A percentile compares a stretch with the other conserved stretches of the same genome.
Conservation (phyloP, 1,284 basidiomycete species). For the Inonotus obliquus region DNA sequence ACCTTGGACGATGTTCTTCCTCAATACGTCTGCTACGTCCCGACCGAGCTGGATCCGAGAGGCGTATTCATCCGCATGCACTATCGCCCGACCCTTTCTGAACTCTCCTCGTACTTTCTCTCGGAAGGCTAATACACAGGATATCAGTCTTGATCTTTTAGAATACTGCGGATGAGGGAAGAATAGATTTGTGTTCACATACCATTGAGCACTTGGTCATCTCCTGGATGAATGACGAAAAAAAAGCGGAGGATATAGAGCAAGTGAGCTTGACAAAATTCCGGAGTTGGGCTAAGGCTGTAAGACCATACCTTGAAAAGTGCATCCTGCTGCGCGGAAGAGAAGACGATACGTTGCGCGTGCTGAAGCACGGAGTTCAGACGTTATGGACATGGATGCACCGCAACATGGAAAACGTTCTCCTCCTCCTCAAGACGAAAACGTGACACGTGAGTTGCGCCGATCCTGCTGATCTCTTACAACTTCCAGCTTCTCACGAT, state of each 20-base stretch:
- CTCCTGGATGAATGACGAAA: conserved; percentile 41
- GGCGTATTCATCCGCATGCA: conserved; percentile 46
- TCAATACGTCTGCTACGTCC: conserved; percentile 63
- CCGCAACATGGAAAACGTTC: no score
- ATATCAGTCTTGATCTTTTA: neutral
- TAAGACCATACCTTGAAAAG: conserved; percentile 53
- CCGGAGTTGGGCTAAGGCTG: neutral
- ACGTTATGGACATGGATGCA: conserved; percentile 14
- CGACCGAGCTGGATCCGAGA: conserved; percentile 50
- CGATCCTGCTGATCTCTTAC: no score
- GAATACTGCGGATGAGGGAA: neutral
- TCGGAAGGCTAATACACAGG: conserved; percentile 51
- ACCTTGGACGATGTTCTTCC: conserved; percentile 72
- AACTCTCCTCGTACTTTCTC: conserved; percentile 56
- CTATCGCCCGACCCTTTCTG: conserved; percentile 34
- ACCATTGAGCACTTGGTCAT: conserved; percentile 52
- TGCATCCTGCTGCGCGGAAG: conserved; percentile 56
- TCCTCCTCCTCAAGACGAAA: no score
- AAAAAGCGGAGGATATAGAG: neutral
- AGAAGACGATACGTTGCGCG: conserved; percentile 69
- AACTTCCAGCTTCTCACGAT: no score
- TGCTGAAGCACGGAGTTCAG: conserved; percentile 40
- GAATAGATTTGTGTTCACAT: conserved; percentile 5
- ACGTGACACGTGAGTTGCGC: no score
- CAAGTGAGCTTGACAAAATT: neutral